These are phyloP conservation scores for Fusarium sp. DNA, from an alignment of 2,329 filamentous ascomycete genomes.

Conservation along the genomic window DNA sequence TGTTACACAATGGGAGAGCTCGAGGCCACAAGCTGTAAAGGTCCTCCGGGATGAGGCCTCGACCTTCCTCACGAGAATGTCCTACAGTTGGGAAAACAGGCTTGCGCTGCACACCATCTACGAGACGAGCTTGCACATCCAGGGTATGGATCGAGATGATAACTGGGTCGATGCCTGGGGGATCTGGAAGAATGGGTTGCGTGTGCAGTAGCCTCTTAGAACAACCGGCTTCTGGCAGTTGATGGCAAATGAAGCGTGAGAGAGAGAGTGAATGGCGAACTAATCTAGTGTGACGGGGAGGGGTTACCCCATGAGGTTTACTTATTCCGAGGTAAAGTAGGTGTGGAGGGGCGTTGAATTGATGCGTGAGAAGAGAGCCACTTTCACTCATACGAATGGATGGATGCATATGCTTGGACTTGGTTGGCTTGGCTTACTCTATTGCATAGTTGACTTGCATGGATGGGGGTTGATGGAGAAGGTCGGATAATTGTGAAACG, in stretches of 20 bases:
- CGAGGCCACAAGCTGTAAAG: slow-evolving; percentile 10
- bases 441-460: slow-evolving; percentile 28
- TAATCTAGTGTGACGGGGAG: slow-evolving; percentile 42
- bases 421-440: slow-evolving; percentile 22
- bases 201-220: slow-evolving; percentile 7
- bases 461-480: slow-evolving; percentile 19
- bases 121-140: slow-evolving; percentile 36
- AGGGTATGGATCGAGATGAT: slow-evolving; percentile 39
- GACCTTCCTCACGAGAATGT: slow-evolving; percentile 10
- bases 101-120: slow-evolving; percentile 39
- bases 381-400: slow-evolving; percentile 25
- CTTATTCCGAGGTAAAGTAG: slow-evolving; percentile 31
- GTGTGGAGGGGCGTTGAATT: slow-evolving; percentile 23
- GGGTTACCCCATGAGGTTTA: slow-evolving; percentile 44
- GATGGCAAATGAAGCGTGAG: background rate
- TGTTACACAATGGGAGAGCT: slow-evolving; percentile 22
- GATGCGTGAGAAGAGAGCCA: slow-evolving; percentile 3
- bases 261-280: slow-evolving; percentile 19
- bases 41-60: slow-evolving; percentile 34
- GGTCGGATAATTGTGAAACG: slow-evolving; percentile 36
- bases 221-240: slow-evolving; percentile 17
- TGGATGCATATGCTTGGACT: slow-evolving; percentile 29
- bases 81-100: slow-evolving; percentile 35
- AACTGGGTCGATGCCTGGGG: slow-evolving; percentile 29
- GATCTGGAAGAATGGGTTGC: slow-evolving; percentile 24